phyloP scores from a whole-genome alignment of 805 yeast species.

The Kluyveromyces starmeri region DNA sequence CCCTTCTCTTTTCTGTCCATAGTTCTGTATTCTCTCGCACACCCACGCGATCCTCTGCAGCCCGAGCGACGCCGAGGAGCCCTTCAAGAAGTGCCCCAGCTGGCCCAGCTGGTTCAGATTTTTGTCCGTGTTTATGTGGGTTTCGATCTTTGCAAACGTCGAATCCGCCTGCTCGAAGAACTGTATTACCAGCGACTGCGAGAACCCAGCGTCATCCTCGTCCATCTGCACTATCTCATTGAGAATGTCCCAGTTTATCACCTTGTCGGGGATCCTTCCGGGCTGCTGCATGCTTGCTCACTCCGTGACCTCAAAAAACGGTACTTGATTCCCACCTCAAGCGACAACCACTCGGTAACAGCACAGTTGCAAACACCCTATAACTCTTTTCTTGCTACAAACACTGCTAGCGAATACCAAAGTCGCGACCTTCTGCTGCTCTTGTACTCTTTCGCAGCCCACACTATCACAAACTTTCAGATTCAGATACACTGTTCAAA shows the following conservation, averaged over 20 bases:
- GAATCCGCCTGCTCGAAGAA: slow-evolving; percentile 84
- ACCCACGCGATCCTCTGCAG: slow-evolving; percentile 70
- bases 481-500: too few relatives aligned
- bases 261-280: slow-evolving; percentile 36
- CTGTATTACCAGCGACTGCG: slow-evolving; percentile 65
- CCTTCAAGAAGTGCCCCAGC: slow-evolving; percentile 88
- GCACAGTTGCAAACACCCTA: too few relatives aligned
- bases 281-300: slow-evolving; percentile 1
- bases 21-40: slow-evolving; percentile 90
- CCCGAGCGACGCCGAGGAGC: slow-evolving; percentile 92
- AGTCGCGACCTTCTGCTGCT: too few relatives aligned
- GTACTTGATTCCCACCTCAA: too few relatives aligned
- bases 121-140: slow-evolving; percentile 30
- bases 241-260: slow-evolving; percentile 83
- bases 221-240: slow-evolving; percentile 90
- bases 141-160: slow-evolving; percentile 66
- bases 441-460: too few relatives aligned
- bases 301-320: too few relatives aligned
- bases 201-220: slow-evolving; percentile 91
- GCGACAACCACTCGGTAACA: too few relatives aligned
- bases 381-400: too few relatives aligned
- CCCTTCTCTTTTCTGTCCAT: slow-evolving; percentile 44
- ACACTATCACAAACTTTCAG: too few relatives aligned
- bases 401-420: too few relatives aligned
- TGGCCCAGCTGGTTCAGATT: slow-evolving; percentile 54